These are phyloP conservation scores for Diaporthe batatas DNA, from an alignment of 2,329 filamentous ascomycete genomes.

Conservation along the genomic window DNA sequence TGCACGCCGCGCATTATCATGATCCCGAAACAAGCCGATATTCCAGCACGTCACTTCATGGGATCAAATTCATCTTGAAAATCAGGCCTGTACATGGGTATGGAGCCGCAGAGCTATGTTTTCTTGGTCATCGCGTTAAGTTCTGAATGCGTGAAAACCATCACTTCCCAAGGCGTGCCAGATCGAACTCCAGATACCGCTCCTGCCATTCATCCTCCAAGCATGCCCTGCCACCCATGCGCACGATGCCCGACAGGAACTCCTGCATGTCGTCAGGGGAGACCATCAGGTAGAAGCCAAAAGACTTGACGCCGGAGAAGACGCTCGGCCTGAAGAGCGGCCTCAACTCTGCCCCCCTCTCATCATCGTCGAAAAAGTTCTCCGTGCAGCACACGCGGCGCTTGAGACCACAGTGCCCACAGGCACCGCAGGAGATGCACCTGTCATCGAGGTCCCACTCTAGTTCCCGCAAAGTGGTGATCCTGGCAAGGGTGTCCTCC, in stretches of 20 bases:
- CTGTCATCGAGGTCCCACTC: constrained; percentile 24
- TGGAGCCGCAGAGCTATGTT: background rate
- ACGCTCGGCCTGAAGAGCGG: background rate
- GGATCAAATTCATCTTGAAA: background rate
- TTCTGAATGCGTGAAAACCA: too few species aligned
- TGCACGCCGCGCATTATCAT: background rate
- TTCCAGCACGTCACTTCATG: background rate
- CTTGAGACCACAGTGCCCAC: background rate
- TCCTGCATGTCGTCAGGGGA: constrained; percentile 3
- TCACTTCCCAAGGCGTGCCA: background rate
- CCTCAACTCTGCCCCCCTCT: background rate
- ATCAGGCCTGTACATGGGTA: too few species aligned
- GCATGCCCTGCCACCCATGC: background rate
- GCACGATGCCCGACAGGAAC: background rate
- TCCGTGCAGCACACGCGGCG: background rate
- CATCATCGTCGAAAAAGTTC: background rate
- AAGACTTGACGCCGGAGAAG: background rate
- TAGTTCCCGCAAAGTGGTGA: constrained; percentile 27
- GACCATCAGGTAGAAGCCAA: background rate
- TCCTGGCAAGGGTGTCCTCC: background rate
- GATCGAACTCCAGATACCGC: background rate
- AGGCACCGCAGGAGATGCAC: constrained; percentile 10
- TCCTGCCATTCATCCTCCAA: background rate
- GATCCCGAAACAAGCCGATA: background rate
- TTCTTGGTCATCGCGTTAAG: background rate